A percentile compares a stretch with the other conserved stretches of the same genome.
Conservation (phyloP, 768 basidiomycete species). For the Cantharellus cinnabarinus region DNA sequence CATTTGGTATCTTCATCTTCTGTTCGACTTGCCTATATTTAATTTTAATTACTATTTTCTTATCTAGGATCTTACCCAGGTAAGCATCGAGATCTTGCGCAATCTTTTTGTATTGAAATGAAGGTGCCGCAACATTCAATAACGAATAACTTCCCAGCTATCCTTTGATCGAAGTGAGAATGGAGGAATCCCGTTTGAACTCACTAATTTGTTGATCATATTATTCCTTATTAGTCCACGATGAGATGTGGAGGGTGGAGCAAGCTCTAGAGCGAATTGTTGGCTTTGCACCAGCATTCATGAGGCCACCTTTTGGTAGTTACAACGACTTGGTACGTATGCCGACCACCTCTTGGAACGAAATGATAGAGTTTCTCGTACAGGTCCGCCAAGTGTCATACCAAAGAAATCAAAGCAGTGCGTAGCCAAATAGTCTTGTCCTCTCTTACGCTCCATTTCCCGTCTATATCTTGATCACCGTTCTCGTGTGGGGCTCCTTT, state of each 20-base stretch:
- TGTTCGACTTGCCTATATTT: background rate
- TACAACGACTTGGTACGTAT: conserved; percentile 6
- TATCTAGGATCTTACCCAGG: background rate
- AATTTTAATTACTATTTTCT: background rate
- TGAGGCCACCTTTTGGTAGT: conserved; percentile 8
- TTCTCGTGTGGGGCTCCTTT: no score
- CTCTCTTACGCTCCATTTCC: no score
- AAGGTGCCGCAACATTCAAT: no score
- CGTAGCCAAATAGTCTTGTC: background rate
- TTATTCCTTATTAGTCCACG: background rate
- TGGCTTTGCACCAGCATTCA: conserved; percentile 7
- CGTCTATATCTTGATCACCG: no score
- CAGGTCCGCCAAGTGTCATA: conserved; percentile 3
- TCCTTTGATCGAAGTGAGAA: background rate
- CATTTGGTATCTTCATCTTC: background rate
- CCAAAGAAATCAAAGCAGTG: conserved; percentile 3
- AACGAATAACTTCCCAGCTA: background rate
- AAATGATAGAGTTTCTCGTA: background rate
- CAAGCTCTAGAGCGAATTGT: conserved; percentile 4
- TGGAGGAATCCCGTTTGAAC: background rate
- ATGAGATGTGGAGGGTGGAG: conserved; percentile 1
- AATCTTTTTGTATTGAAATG: no score
- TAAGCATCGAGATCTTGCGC: background rate
- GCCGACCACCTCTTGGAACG: background rate
- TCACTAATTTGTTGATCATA: background rate